phyloP scores from a whole-genome alignment of 768 basidiomycete genomes.

The Rhizopogon vulgaris region DNA sequence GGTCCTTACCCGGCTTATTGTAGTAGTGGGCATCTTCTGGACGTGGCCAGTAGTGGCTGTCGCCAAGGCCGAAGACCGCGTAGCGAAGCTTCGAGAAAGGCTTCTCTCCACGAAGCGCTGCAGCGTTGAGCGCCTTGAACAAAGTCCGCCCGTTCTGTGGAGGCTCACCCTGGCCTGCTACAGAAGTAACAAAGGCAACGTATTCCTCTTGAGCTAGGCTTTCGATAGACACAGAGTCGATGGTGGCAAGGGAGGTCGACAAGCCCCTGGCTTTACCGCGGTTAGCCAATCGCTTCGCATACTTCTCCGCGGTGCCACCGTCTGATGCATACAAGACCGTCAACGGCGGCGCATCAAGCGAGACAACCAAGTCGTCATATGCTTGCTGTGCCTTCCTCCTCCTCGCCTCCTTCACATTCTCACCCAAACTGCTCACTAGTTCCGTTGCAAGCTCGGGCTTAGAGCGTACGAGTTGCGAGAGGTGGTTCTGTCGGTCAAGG shows the following conservation, averaged over 20 bases:
- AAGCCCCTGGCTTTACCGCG: constrained; percentile 84
- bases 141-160: constrained; percentile 93
- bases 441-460: constrained; percentile 77
- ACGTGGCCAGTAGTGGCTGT: constrained; percentile 98
- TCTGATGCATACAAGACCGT: constrained; percentile 93
- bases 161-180: constrained; percentile 95
- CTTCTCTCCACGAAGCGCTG: constrained; percentile 41
- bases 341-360: constrained; percentile 85
- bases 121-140: constrained; percentile 78
- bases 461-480: constrained; percentile 85
- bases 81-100: constrained; percentile 62
- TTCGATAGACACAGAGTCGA: constrained; percentile 79
- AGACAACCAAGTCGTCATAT: constrained; percentile 76
- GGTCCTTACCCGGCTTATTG: constrained; percentile 93
- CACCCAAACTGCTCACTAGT: constrained; percentile 78
- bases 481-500: constrained; percentile 94
- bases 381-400: constrained; percentile 75
- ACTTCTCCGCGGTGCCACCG: constrained; percentile 93
- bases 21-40: constrained; percentile 97
- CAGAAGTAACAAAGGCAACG: constrained; percentile 84
- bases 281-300: constrained; percentile 79
- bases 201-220: constrained; percentile 67
- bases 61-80: constrained; percentile 92
- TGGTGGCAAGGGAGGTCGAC: constrained; percentile 61
- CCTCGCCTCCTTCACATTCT: constrained; percentile 77